Conservation (phyloP, 2,329 filamentous ascomycete species). For the Xylaria multiplex region DNA sequence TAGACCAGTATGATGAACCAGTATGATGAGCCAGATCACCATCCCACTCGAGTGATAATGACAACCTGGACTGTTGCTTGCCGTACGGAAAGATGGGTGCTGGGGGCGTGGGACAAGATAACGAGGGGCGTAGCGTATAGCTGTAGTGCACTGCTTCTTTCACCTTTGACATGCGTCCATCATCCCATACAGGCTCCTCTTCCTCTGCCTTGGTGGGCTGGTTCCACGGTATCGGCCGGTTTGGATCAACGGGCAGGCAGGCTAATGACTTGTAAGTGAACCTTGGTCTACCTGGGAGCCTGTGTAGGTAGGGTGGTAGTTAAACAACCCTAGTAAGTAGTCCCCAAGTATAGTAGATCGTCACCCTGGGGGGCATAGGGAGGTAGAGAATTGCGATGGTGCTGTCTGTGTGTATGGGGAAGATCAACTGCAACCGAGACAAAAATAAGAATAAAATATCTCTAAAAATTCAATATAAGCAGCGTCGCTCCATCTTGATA, state of each 20-base stretch:
- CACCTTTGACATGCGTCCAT: slow-evolving; percentile 30
- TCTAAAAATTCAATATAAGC: not conserved
- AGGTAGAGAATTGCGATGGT: not conserved
- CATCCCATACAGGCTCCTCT: slow-evolving; percentile 21
- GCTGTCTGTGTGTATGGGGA: not conserved
- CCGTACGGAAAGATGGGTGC: slow-evolving; percentile 18
- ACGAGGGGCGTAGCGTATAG: slow-evolving; percentile 18
- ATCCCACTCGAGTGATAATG: slow-evolving; percentile 28
- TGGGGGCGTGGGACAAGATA: slow-evolving; percentile 26
- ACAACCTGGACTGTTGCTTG: slow-evolving; percentile 13
- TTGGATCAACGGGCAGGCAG: slow-evolving; percentile 26
- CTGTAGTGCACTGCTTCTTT: slow-evolving; percentile 18
- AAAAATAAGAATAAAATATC: no score
- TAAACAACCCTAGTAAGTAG: slow-evolving; percentile 1
- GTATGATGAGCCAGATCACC: slow-evolving; percentile 22
- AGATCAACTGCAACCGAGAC: not conserved
- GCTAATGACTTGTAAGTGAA: slow-evolving; percentile 32
- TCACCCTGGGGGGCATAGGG: not conserved
- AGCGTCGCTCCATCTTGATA: slow-evolving; percentile 17
- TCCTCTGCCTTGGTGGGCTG: slow-evolving; percentile 27
- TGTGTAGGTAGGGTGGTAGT: not conserved
- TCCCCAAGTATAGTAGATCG: slow-evolving; percentile 10
- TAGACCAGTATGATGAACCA: not conserved
- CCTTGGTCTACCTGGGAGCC: not conserved
- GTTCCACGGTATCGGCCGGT: slow-evolving; percentile 32